These are phyloP conservation scores for Pascua guehoae DNA, from an alignment of 1,284 basidiomycete genomes.

Conservation along the genomic window DNA sequence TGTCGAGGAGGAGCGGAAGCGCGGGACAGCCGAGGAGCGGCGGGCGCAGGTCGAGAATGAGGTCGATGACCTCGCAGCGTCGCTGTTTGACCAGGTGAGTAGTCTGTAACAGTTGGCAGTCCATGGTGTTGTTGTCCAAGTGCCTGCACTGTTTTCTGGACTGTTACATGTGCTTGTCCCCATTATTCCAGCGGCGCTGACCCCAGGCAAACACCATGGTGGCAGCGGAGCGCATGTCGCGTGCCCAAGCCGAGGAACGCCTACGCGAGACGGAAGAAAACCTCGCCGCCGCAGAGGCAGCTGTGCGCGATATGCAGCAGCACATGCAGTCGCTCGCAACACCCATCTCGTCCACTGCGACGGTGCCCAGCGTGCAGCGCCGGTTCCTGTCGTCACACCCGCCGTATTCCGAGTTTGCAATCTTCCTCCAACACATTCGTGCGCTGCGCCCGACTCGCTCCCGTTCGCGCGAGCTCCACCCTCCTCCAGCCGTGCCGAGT, in stretches of 20 bases:
- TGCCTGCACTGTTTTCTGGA: not conserved
- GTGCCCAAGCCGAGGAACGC: conserved; percentile 75
- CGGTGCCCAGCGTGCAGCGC: conserved; percentile 9
- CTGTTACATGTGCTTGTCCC: not conserved
- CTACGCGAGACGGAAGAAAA: conserved; percentile 74
- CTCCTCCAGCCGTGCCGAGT: conserved; percentile 64
- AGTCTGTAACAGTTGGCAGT: too few relatives aligned
- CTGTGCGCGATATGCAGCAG: conserved; percentile 74
- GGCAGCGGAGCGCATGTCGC: conserved; percentile 74
- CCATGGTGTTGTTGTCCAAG: not conserved
- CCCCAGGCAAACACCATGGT: conserved; percentile 83
- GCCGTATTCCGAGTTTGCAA: conserved; percentile 80
- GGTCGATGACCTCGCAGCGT: conserved; percentile 87
- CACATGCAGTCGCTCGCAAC: conserved; percentile 64
- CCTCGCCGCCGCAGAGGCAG: conserved; percentile 78
- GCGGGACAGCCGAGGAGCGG: conserved; percentile 84
- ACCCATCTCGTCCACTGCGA: not conserved
- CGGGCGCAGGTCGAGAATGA: conserved; percentile 76
- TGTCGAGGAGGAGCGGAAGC: conserved; percentile 85
- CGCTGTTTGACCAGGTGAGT: conserved; percentile 64
- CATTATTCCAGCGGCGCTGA: not conserved
- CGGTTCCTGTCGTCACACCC: conserved; percentile 64
- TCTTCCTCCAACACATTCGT: conserved; percentile 77
- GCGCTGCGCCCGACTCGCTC: conserved; percentile 57
- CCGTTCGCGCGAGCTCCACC: conserved; percentile 27